Evolutionary conservation across 2,329 filamentous ascomycete genomes (phyloP), one percentile per base, ranked within the genome.

Genomic region (Aspergillus japonicus): DNA sequence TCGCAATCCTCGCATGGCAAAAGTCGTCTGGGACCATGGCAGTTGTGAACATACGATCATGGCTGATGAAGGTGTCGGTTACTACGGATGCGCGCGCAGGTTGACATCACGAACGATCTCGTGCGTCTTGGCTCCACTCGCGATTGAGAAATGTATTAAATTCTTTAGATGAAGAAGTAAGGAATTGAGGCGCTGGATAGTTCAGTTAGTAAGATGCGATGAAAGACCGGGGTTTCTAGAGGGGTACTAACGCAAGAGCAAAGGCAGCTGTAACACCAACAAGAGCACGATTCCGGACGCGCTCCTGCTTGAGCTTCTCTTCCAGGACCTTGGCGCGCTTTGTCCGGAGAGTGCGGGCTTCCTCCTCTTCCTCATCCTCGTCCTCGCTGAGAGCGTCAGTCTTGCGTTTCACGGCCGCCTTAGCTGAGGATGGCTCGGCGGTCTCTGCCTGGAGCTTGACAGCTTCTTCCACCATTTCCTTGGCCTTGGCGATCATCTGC

Each of bases 211-310:
- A 42, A 24, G 66, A 74, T 65, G 72, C 68, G 59, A 42, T 54
- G 11, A 31, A 35, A 53, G 11, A 31, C 50, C 49, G 16, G 16
- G 24, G n/a, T 19, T 29, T 29, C 48, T 51, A 53, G 48, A 16
- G 14, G 55, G 49, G 31, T 57, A 89, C 92, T 81, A 85, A 98
- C 95, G 93, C 93, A 75, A 97, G 85, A 59, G 91, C 91, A 74
- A 97, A 83, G 50, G 91, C 95, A 59, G 92, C 92, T 63, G 89
- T 91, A 56, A 98, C 85, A 60, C 95, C 94, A 64, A 96, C 84
- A 62, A 96, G 81, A 50, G 95, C 92, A 72, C 92, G 87, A 76
- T 88, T 91, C 78, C 91, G 89, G 66, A 97, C 91, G 71, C 88
- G 90, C 78, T 96, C 89, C 79, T 92, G 93, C 76, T 89, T 89